Base-by-base conservation (phyloP, 2,329 filamentous ascomycete genomes). In the Colletotrichum caudatum region DNA sequence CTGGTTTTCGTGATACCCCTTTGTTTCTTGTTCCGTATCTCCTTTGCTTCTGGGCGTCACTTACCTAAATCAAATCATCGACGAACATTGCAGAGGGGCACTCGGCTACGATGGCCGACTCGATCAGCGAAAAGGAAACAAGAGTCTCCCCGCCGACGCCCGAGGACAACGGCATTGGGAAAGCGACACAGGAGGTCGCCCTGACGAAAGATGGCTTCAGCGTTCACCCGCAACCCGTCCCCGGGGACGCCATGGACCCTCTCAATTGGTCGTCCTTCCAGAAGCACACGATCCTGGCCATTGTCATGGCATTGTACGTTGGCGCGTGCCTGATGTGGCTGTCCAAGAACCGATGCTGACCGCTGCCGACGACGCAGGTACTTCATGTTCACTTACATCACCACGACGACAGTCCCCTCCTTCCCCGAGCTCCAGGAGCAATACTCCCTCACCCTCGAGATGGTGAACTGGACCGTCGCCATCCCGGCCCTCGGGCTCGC, bases 331-430 rank as follows among this genome's bases (percentile, higher is more conserved):
- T 18, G 8, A 23, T 5, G 12, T 57, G 54, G 1, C 29, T 16
- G 35, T 12, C 11, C 54, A 9, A 33, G 37, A 37, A 39, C 51
- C 8, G 41, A 44, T 58, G 4, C 64, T 51, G 51, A 64, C 29
- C 20, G 7, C n/a, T 5, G 9, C 37, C 60, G 53, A 48, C 74
- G 54, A 59, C 51, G 57, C 50, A 86, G 84, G 73, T 88, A 88
- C 74, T 89, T 89, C 75, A 79, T 89, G 73, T 88, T 89, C 79
- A 89, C 87, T 20, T 89, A 88, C 78, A 82, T 89, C 71, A 89
- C 87, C 0, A 89, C 87, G 1, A 87, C 85, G 0, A 87, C 86
- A 0, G 85, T 89, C 1, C 86, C 87, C 2, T 87, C 86, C 0
- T 89, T 88, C 72, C 77, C 82, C 0, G 78, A 82, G 29, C 81